Percentiles rank a stretch among this genome's conserved stretches.
Conservation (phyloP, 805 yeast species). For the Candida broadrunensis region DNA sequence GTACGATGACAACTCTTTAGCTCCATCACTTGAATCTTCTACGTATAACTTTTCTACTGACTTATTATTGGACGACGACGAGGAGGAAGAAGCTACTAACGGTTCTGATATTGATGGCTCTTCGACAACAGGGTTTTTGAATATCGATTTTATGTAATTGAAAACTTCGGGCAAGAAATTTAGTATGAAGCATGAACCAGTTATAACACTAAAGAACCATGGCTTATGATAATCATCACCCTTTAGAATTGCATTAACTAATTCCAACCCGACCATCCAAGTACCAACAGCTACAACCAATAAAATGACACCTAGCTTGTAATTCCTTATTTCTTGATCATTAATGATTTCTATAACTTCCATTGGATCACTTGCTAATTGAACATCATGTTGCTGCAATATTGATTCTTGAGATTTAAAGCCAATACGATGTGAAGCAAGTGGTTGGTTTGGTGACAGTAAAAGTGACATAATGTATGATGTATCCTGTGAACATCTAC, state of each 20-base stretch:
- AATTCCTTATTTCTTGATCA: constrained; percentile 39
- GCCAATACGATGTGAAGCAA: neutral
- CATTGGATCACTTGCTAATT: constrained; percentile 10
- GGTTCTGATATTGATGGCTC: neutral
- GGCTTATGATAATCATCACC: constrained; percentile 49
- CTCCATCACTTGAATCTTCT: constrained; percentile 4
- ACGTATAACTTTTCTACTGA: constrained; percentile 6
- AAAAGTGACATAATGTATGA: no score
- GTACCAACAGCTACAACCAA: constrained; percentile 40
- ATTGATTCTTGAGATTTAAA: neutral
- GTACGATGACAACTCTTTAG: constrained; percentile 14
- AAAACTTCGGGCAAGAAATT: constrained; percentile 40
- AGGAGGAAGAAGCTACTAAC: neutral
- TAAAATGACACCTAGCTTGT: constrained; percentile 42
- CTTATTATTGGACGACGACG: neutral
- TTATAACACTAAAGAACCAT: constrained; percentile 41
- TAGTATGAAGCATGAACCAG: constrained; percentile 47
- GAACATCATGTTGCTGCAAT: neutral
- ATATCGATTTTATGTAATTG: neutral
- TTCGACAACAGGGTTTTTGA: no score
- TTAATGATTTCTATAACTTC: constrained; percentile 35
- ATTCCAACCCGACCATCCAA: constrained; percentile 49
- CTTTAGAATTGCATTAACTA: constrained; percentile 48
- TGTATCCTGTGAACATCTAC: no score
- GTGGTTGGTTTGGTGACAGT: no score